Evolutionary conservation across 331 rosid genomes (phyloP).

Genomic region (Quercus phellos): DNA sequence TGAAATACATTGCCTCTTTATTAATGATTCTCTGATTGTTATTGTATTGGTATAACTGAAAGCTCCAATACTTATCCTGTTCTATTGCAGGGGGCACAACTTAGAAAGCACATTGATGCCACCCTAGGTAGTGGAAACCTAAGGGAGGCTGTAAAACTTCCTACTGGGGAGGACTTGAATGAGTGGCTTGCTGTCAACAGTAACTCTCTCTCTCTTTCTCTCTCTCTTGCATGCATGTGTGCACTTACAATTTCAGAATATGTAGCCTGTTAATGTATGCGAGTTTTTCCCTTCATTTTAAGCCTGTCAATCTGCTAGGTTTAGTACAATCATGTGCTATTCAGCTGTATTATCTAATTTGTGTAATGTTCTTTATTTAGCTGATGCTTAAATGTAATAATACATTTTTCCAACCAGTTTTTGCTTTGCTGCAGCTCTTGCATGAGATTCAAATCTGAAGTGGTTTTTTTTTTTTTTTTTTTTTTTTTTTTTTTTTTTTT

Average conservation of each 20-base stretch:
- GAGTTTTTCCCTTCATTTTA: no score
- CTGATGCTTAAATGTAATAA: no score
- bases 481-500: neutral
- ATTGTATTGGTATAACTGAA: neutral
- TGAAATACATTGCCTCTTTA: no score
- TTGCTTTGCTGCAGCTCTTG: no score
- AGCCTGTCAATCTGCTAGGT: no score
- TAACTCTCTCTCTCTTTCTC: constrained; percentile 1
- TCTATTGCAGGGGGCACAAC: constrained; percentile 72
- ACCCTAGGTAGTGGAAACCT: constrained; percentile 82
- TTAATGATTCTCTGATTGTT: no score
- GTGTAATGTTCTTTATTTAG: no score
- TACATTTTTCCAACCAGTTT: no score
- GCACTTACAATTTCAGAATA: no score
- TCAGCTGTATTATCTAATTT: no score
- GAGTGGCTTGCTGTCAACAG: constrained; percentile 85
- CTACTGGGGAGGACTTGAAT: constrained; percentile 72
- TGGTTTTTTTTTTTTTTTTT: neutral
- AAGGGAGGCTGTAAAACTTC: constrained; percentile 73
- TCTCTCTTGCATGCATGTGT: no score
- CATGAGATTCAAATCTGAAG: neutral
- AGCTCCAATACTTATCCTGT: neutral
- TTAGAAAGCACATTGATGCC: constrained; percentile 72
- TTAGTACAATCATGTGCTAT: no score
- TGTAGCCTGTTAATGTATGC: constrained; percentile 12